phyloP scores from a whole-genome alignment of 1,139 yeast genomes.

The Eremothecium coryli region DNA sequence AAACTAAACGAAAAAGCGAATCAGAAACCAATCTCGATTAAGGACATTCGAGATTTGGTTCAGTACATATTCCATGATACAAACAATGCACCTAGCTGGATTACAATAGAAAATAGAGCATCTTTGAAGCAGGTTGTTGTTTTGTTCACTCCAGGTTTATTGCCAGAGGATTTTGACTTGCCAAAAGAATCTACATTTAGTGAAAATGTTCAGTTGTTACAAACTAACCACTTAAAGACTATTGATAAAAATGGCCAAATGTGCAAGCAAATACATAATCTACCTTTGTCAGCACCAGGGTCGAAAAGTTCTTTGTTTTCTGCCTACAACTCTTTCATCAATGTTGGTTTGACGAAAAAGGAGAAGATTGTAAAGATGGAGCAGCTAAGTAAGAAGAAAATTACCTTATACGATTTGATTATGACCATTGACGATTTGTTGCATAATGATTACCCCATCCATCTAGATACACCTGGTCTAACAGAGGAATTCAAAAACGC shows the following conservation, averaged over 20 bases:
- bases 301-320: constrained; percentile 48
- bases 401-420: constrained; percentile 47
- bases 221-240: constrained; percentile 1
- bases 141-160: constrained; percentile 61
- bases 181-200: constrained; percentile 11
- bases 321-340: constrained; percentile 46
- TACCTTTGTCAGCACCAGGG: constrained; percentile 46
- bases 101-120: constrained; percentile 36
- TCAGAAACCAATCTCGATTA: constrained; percentile 31
- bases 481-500: constrained; percentile 12
- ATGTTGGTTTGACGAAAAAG: constrained; percentile 45
- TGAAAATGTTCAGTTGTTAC: constrained; percentile 16
- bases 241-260: constrained; percentile 32
- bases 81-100: constrained; percentile 36
- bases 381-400: constrained; percentile 33
- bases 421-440: constrained; percentile 40
- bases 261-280: constrained; percentile 17
- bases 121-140: constrained; percentile 46
- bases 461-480: constrained; percentile 31
- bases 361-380: constrained; percentile 40
- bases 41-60: constrained; percentile 45
- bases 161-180: constrained; percentile 36
- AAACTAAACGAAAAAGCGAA: constrained; percentile 21
- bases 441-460: constrained; percentile 53
- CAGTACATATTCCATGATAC: constrained; percentile 39